phyloP scores from a whole-genome alignment of 2,329 filamentous ascomycete species.

The Ophiostoma triangulosporum region DNA sequence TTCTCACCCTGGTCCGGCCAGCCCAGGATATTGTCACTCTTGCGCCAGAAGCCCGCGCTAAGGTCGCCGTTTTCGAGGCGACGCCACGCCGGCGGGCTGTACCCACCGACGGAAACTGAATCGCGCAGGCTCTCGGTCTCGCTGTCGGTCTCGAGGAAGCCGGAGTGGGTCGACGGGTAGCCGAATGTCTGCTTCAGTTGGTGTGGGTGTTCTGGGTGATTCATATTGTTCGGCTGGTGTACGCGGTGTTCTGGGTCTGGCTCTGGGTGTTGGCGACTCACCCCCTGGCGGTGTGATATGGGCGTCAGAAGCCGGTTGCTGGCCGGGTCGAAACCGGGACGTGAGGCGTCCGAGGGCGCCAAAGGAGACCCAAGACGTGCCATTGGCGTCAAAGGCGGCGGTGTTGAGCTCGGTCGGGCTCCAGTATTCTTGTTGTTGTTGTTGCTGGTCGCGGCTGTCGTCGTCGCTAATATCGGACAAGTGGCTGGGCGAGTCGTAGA shows the following conservation, averaged over 20 bases:
- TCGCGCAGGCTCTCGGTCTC: slow-evolving; percentile 31
- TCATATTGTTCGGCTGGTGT: background rate
- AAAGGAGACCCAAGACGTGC: slow-evolving; percentile 12
- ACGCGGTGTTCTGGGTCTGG: background rate
- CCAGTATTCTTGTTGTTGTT: background rate
- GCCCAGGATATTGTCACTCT: slow-evolving; percentile 39
- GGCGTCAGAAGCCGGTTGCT: slow-evolving; percentile 16
- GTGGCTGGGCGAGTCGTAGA: background rate
- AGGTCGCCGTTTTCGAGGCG: slow-evolving; percentile 45
- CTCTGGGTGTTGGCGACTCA: background rate
- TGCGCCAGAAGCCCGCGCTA: slow-evolving; percentile 47
- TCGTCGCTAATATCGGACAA: background rate
- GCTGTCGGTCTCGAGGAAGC: slow-evolving; percentile 26
- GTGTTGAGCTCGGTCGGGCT: slow-evolving; percentile 11
- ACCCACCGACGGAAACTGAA: slow-evolving; percentile 38
- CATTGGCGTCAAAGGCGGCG: slow-evolving; percentile 5
- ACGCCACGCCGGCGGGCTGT: slow-evolving; percentile 47
- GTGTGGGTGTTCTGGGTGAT: background rate
- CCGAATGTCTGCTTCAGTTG: slow-evolving; percentile 18
- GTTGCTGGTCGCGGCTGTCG: too few relatives aligned
- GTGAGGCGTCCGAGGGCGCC: slow-evolving; percentile 35
- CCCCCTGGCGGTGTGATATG: slow-evolving; percentile 3
- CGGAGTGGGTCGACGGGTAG: slow-evolving; percentile 29
- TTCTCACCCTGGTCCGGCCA: slow-evolving; percentile 16
- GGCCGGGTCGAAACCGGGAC: slow-evolving; percentile 41